Evolutionary conservation across 1,284 basidiomycete species (phyloP).

Genomic region (Cryptococcus amylolentus): DNA sequence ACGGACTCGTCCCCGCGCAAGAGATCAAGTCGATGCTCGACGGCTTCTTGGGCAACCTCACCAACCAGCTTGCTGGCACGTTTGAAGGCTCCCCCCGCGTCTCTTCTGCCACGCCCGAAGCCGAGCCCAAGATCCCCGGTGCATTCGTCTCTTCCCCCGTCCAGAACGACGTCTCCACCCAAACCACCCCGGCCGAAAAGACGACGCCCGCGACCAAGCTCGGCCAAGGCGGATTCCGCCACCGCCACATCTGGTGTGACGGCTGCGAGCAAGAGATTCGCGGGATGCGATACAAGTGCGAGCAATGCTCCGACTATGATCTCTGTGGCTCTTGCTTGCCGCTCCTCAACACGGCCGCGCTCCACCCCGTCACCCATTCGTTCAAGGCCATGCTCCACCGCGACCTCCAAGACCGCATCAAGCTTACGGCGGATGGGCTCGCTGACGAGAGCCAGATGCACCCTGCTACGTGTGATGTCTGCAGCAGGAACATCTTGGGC

Average conservation of each 20-base stretch:
- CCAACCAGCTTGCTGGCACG: slow-evolving; percentile 44
- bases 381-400: slow-evolving; percentile 47
- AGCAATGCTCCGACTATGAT: slow-evolving; percentile 46
- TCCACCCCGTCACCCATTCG: slow-evolving; percentile 38
- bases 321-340: slow-evolving; percentile 45
- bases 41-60: slow-evolving; percentile 44
- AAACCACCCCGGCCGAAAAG: slow-evolving; percentile 10
- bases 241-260: slow-evolving; percentile 47
- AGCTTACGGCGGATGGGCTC: slow-evolving; percentile 19
- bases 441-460: slow-evolving; percentile 22
- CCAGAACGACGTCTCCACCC: slow-evolving; percentile 15
- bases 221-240: slow-evolving; percentile 41
- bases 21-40: slow-evolving; percentile 47
- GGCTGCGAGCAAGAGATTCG: slow-evolving; percentile 42
- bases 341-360: slow-evolving; percentile 35
- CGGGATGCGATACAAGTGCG: slow-evolving; percentile 47
- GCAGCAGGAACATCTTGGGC: slow-evolving; percentile 40
- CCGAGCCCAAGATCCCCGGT: slow-evolving; percentile 32
- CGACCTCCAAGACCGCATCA: slow-evolving; percentile 42
- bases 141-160: slow-evolving; percentile 27
- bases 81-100: slow-evolving; percentile 31
- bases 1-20: slow-evolving; percentile 26
- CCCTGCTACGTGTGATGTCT: slow-evolving; percentile 44
- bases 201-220: slow-evolving; percentile 16
- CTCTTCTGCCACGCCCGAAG: slow-evolving; percentile 3